Conservation (phyloP, 192 early-diverging fungal species). For the Backusella macrospora region DNA sequence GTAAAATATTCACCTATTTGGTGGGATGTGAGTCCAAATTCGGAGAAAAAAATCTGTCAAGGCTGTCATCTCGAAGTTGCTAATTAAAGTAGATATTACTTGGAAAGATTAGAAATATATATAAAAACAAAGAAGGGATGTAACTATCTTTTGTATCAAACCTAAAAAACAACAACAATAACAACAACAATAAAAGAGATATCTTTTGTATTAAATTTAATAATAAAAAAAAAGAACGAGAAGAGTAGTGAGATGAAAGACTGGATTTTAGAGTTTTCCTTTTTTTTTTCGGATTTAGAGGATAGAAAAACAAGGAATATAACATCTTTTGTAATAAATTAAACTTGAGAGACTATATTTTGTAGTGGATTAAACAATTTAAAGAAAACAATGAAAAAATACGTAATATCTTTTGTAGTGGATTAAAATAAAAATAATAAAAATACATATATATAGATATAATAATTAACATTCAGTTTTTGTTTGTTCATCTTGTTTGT, state of each 20-base stretch:
- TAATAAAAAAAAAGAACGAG: no score
- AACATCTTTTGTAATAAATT: no score
- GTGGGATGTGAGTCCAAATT: conserved; percentile 38
- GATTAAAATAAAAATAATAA: no score
- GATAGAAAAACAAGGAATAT: no score
- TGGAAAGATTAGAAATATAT: background rate
- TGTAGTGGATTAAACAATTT: conserved; percentile 1
- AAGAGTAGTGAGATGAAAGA: no score
- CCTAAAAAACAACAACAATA: no score
- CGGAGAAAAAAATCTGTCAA: conserved; percentile 20
- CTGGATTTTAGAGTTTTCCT: no score
- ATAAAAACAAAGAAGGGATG: background rate
- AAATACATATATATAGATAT: no score
- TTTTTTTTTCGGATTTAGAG: no score
- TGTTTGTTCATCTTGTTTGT: background rate
- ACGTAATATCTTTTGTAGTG: no score
- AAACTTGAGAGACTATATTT: background rate
- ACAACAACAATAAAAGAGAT: no score
- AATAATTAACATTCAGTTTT: background rate
- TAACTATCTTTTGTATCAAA: no score
- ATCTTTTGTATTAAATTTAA: background rate
- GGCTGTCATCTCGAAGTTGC: conserved; percentile 10
- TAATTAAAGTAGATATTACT: background rate
- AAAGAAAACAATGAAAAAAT: background rate
- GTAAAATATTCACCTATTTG: conserved; percentile 47